These are phyloP conservation scores for Afroboletus lepidellus DNA, from an alignment of 1,284 basidiomycete genomes.

Conservation along the genomic window DNA sequence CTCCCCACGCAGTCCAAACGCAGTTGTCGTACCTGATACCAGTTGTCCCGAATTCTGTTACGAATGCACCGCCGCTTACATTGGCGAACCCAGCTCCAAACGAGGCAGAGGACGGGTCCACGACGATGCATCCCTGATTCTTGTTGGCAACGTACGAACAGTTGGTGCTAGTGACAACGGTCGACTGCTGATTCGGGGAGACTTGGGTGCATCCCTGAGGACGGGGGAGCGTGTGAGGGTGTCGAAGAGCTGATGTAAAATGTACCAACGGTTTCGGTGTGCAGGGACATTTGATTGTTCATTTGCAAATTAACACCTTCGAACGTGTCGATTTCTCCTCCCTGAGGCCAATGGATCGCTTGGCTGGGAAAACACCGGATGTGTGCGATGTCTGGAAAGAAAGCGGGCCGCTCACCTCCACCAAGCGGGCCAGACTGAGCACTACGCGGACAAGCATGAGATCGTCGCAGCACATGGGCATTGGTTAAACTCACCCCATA, in stretches of 20 bases:
- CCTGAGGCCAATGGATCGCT: conserved; percentile 59
- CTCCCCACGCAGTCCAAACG: neutral
- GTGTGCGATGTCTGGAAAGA: neutral
- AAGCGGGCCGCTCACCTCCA: conserved; percentile 31
- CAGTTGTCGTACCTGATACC: conserved; percentile 57
- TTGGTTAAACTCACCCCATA: conserved; percentile 48
- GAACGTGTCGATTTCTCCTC: conserved; percentile 75
- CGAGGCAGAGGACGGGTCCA: conserved; percentile 49
- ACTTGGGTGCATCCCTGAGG: conserved; percentile 53
- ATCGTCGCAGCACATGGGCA: neutral
- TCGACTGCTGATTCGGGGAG: conserved; percentile 49
- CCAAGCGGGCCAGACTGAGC: conserved; percentile 74
- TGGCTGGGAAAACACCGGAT: conserved; percentile 34
- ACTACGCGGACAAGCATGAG: conserved; percentile 37
- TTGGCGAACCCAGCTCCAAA: conserved; percentile 67
- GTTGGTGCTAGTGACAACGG: conserved; percentile 56
- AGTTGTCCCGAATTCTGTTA: conserved; percentile 63
- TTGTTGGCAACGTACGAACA: conserved; percentile 53
- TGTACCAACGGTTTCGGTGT: conserved; percentile 47
- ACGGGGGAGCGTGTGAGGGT: conserved; percentile 19
- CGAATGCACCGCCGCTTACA: conserved; percentile 68
- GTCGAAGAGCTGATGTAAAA: neutral
- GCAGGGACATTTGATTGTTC: conserved; percentile 67
- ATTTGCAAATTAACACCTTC: conserved; percentile 69
- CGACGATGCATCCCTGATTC: conserved; percentile 64